phyloP scores from a whole-genome alignment of 305 asterid genomes.

The Fraxinus albicans region DNA sequence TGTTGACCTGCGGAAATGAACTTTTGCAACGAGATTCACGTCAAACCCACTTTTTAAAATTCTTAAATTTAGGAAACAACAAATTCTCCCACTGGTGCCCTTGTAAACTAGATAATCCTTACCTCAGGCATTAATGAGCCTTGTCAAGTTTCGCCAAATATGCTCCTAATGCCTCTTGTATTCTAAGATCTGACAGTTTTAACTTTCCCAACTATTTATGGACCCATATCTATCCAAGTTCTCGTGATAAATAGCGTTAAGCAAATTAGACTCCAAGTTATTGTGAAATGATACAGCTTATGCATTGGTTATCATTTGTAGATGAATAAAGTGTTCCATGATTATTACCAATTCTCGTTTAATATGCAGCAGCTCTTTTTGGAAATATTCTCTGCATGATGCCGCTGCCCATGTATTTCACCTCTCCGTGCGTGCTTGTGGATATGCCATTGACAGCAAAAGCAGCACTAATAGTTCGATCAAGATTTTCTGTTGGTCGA shows the following conservation, averaged over 20 bases:
- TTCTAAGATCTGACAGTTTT: not conserved
- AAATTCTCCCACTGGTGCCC: not conserved
- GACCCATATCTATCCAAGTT: not conserved
- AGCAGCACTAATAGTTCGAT: conserved; percentile 48
- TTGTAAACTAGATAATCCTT: not conserved
- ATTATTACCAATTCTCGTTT: conserved; percentile 5
- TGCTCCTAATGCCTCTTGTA: not conserved
- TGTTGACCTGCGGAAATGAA: not conserved
- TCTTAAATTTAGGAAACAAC: not conserved
- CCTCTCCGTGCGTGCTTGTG: conserved; percentile 75
- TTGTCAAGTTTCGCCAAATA: not conserved
- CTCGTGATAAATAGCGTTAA: not conserved
- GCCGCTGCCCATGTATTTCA: conserved; percentile 92
- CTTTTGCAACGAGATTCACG: not conserved
- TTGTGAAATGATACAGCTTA: not conserved
- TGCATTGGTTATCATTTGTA: not conserved
- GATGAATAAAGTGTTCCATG: not conserved
- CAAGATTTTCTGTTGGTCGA: conserved; percentile 62
- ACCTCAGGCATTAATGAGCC: not conserved
- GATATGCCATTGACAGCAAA: conserved; percentile 62
- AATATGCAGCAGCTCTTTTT: conserved; percentile 66
- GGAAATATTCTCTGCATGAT: conserved; percentile 87
- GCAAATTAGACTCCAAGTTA: not conserved
- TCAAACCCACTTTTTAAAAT: not conserved
- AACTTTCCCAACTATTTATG: not conserved